phyloP scores from a whole-genome alignment of 2,329 filamentous ascomycete genomes.

The Diaporthe sp. region DNA sequence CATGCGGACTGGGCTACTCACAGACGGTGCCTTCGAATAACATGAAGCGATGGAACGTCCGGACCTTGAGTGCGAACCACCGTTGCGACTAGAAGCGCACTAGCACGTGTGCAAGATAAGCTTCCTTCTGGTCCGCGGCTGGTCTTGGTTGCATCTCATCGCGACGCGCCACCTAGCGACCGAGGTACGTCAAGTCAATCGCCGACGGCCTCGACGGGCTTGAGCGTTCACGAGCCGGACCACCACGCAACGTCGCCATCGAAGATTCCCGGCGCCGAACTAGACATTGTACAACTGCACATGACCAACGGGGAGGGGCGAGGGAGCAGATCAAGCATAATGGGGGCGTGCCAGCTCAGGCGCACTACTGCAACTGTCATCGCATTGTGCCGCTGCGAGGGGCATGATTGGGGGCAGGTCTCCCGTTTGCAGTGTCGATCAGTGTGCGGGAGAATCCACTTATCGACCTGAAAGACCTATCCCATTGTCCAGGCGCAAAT shows the following conservation, averaged over 20 bases:
- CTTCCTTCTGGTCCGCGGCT: conserved; percentile 20
- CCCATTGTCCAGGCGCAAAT: conserved; percentile 4
- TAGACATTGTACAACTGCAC: neutral
- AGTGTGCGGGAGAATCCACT: neutral
- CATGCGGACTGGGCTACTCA: neutral
- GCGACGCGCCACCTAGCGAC: neutral
- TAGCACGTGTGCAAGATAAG: conserved; percentile 18
- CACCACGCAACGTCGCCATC: neutral
- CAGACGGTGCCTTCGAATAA: neutral
- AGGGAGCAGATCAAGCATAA: neutral
- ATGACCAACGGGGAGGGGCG: conserved; percentile 2
- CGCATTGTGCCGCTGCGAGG: conserved; percentile 13
- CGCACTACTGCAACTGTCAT: conserved; percentile 14
- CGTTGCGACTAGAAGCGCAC: conserved; percentile 30
- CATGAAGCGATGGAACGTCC: neutral
- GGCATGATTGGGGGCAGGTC: conserved; percentile 24
- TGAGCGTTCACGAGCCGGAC: neutral
- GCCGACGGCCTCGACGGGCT: neutral
- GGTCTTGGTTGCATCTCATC: neutral
- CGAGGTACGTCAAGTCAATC: neutral
- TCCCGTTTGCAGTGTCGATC: conserved; percentile 33
- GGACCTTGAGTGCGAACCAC: conserved; percentile 16
- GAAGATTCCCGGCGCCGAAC: neutral
- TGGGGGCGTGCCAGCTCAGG: conserved; percentile 12
- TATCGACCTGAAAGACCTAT: neutral